Percentiles rank a stretch among this genome's conserved stretches.
Conservation (phyloP, 805 yeast species). For the Candida andamanensis region DNA sequence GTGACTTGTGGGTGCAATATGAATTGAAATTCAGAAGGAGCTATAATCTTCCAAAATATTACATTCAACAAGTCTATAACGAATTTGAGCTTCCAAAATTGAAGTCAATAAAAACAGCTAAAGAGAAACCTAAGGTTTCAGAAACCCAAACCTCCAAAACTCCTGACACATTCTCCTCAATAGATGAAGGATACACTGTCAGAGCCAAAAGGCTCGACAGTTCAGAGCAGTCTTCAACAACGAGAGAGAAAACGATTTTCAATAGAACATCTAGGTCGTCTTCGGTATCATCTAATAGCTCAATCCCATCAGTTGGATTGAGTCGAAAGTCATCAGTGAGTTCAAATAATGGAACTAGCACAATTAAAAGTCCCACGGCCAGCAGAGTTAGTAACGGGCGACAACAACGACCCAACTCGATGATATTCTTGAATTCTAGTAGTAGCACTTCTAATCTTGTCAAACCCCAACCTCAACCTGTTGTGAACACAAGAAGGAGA, state of each 20-base stretch:
- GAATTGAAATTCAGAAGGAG: slow-evolving; percentile 39
- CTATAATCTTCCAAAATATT: slow-evolving; percentile 16
- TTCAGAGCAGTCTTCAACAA: slow-evolving; percentile 4
- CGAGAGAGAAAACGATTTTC: slow-evolving; percentile 3
- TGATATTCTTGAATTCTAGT: slow-evolving; percentile 17
- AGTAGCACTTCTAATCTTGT: slow-evolving; percentile 3
- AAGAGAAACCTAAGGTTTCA: neutral
- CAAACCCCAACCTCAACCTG: slow-evolving; percentile 1
- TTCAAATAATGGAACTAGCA: slow-evolving; percentile 13
- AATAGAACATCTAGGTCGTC: slow-evolving; percentile 22
- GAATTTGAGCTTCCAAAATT: too few relatives aligned
- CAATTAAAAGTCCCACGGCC: slow-evolving; percentile 7
- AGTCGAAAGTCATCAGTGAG: slow-evolving; percentile 15
- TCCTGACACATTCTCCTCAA: slow-evolving; percentile 8
- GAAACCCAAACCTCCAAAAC: neutral
- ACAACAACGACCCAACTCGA: slow-evolving; percentile 21
- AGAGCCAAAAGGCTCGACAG: slow-evolving; percentile 15
- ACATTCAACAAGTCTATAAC: slow-evolving; percentile 9
- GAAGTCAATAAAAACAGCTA: too few relatives aligned
- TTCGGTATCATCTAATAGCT: slow-evolving; percentile 17
- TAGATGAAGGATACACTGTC: slow-evolving; percentile 7
- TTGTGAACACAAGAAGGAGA: slow-evolving; percentile 19
- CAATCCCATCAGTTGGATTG: slow-evolving; percentile 6
- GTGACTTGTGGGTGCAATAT: slow-evolving; percentile 37
- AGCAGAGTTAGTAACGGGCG: too few relatives aligned